These are phyloP conservation scores for Pelargonium citronellum DNA, from an alignment of 441 rosid species.

Conservation along the genomic window DNA sequence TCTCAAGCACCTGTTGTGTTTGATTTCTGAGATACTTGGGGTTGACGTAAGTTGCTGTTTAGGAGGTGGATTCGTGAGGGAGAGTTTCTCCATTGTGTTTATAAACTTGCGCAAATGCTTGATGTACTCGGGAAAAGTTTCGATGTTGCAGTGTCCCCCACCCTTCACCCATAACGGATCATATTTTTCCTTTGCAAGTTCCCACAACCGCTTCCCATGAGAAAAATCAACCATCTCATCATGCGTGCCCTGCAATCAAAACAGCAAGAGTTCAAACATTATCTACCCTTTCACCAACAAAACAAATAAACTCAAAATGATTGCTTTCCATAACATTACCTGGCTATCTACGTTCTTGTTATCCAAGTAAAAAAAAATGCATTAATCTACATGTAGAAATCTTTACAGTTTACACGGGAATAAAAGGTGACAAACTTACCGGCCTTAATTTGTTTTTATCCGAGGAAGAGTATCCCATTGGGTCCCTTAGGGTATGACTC, in stretches of 20 bases:
- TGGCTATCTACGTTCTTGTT: too few relatives aligned
- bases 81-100: conserved; percentile 62
- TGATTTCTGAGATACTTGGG: conserved; percentile 51
- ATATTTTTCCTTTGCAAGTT: conserved; percentile 58
- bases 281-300: too few relatives aligned
- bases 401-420: too few relatives aligned
- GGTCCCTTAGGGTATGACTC: too few relatives aligned
- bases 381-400: too few relatives aligned
- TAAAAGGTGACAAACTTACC: too few relatives aligned
- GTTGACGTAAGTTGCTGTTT: conserved; percentile 38
- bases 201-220: conserved; percentile 67
- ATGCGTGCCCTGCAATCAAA: conserved; percentile 44
- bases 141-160: conserved; percentile 68
- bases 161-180: conserved; percentile 74
- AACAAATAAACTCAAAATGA: too few relatives aligned
- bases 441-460: too few relatives aligned
- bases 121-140: conserved; percentile 65
- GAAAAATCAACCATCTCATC: conserved; percentile 63
- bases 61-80: conserved; percentile 38
- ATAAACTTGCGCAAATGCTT: conserved; percentile 55
- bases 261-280: too few relatives aligned
- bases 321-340: too few relatives aligned
- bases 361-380: too few relatives aligned
- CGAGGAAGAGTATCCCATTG: too few relatives aligned
- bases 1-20: conserved; percentile 76